These are phyloP conservation scores for Aspergillus candidus DNA, from an alignment of 2,329 filamentous ascomycete species.

Conservation along the genomic window DNA sequence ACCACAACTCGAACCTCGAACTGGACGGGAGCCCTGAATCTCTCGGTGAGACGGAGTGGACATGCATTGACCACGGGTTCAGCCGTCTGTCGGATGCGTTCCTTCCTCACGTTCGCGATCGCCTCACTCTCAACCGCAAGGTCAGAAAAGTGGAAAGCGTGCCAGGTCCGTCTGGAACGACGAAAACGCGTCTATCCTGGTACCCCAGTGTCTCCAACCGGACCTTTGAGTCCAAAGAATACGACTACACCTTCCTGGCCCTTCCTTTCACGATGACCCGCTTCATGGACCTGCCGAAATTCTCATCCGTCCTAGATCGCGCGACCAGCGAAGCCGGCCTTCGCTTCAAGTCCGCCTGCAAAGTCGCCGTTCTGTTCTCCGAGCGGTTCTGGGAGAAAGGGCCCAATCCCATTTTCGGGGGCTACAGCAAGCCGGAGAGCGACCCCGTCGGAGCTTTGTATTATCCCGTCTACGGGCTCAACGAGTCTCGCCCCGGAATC, in stretches of 20 bases:
- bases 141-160: slow-evolving; percentile 19
- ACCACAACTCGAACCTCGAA: slow-evolving; percentile 30
- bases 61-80: slow-evolving; percentile 30
- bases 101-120: slow-evolving; percentile 24
- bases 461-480: slow-evolving; percentile 28
- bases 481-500: slow-evolving; percentile 27
- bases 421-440: slow-evolving; percentile 21
- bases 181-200: slow-evolving; percentile 18
- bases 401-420: slow-evolving; percentile 26
- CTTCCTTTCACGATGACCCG: slow-evolving; percentile 34
- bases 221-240: slow-evolving; percentile 25
- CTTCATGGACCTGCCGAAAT: slow-evolving; percentile 33
- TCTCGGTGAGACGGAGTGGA: slow-evolving; percentile 23
- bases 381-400: slow-evolving; percentile 31
- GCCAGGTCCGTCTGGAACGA: slow-evolving; percentile 5
- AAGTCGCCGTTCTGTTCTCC: slow-evolving; percentile 28
- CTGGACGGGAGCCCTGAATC: slow-evolving; percentile 21
- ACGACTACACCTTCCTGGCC: slow-evolving; percentile 37
- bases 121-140: slow-evolving; percentile 18
- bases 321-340: slow-evolving; percentile 22
- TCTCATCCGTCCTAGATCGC: slow-evolving; percentile 24
- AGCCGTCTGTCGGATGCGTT: slow-evolving; percentile 33
- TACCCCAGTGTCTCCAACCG: slow-evolving; percentile 17
- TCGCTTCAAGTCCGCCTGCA: slow-evolving; percentile 28
- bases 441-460: slow-evolving; percentile 24